These are phyloP conservation scores for Iodosphaeria phyllophila DNA, from an alignment of 2,329 filamentous ascomycete genomes.

Conservation along the genomic window DNA sequence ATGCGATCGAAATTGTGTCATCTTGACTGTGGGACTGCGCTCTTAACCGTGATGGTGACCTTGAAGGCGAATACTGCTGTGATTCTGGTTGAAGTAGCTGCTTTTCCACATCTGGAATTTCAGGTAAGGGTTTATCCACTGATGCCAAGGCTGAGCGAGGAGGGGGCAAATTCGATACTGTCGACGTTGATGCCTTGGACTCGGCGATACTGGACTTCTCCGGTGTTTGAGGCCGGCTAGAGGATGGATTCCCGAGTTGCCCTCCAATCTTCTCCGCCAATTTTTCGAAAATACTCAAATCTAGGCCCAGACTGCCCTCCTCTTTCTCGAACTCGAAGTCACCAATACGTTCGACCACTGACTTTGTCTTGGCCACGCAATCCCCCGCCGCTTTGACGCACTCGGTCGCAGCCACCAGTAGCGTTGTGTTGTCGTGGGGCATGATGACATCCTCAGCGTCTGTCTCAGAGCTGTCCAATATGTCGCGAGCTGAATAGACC, in stretches of 20 bases:
- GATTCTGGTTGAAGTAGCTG: no score
- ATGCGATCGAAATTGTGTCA: slow-evolving; percentile 21
- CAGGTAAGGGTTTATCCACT: slow-evolving; percentile 49
- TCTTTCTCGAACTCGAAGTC: slow-evolving; percentile 79
- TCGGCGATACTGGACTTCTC: not conserved
- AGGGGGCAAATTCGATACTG: no score
- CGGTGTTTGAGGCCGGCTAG: slow-evolving; percentile 10
- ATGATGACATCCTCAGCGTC: slow-evolving; percentile 64
- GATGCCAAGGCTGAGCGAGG: slow-evolving; percentile 17
- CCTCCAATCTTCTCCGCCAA: slow-evolving; percentile 18
- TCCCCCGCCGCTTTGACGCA: slow-evolving; percentile 85
- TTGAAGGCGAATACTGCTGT: slow-evolving; percentile 13
- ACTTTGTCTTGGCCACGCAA: slow-evolving; percentile 72
- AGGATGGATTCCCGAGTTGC: slow-evolving; percentile 17
- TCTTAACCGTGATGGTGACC: slow-evolving; percentile 21
- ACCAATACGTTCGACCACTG: slow-evolving; percentile 71
- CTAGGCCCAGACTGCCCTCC: slow-evolving; percentile 31
- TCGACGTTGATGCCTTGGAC: not conserved
- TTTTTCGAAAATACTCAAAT: slow-evolving; percentile 29
- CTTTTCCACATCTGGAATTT: slow-evolving; percentile 30
- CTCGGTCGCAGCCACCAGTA: slow-evolving; percentile 63
- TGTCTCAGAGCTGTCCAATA: slow-evolving; percentile 48
- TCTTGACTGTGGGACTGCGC: slow-evolving; percentile 22
- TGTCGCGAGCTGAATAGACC: slow-evolving; percentile 63
- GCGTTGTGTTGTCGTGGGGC: slow-evolving; percentile 56